These are phyloP conservation scores for Phytophthora vignae DNA, from an alignment of 352 stramenopile genomes.

Conservation along the genomic window DNA sequence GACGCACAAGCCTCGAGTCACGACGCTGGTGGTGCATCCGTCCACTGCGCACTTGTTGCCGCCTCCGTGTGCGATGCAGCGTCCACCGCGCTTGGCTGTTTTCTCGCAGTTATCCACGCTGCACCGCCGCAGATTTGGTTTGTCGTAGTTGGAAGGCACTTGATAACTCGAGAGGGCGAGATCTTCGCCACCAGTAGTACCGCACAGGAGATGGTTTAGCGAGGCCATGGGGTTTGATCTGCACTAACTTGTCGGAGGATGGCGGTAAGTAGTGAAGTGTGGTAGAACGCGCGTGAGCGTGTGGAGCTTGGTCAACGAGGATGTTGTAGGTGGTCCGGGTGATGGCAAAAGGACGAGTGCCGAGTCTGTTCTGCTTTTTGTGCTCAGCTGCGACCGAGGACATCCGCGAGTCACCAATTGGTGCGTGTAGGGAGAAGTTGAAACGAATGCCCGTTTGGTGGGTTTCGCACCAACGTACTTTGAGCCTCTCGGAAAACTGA, in stretches of 20 bases:
- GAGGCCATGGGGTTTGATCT: conserved; percentile 19
- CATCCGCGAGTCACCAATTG: conserved; percentile 11
- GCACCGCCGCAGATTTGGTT: conserved; percentile 33
- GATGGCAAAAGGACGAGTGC: conserved; percentile 24
- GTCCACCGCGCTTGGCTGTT: conserved; percentile 54
- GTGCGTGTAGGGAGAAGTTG: conserved; percentile 18
- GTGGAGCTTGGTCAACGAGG: background rate
- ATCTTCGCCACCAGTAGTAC: background rate
- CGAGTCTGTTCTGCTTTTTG: conserved; percentile 1
- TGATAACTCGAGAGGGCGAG: background rate
- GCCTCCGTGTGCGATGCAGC: conserved; percentile 59
- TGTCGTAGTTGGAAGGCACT: background rate
- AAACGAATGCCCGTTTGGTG: conserved; percentile 40
- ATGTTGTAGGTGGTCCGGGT: background rate
- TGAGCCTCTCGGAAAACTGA: background rate
- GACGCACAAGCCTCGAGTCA: conserved; percentile 64
- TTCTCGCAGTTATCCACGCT: conserved; percentile 49
- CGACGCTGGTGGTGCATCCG: conserved; percentile 54
- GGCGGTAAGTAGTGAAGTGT: conserved; percentile 4
- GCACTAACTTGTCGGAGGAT: background rate
- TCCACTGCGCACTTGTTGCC: conserved; percentile 60
- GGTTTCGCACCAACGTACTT: conserved; percentile 18
- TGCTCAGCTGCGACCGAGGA: conserved; percentile 24
- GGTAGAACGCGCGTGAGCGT: background rate
- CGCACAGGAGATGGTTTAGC: conserved; percentile 25